Evolutionary conservation across 257 asterid genomes (phyloP), one percentile per base, ranked within the genome.

Genomic region (Coffea eugenioides): DNA sequence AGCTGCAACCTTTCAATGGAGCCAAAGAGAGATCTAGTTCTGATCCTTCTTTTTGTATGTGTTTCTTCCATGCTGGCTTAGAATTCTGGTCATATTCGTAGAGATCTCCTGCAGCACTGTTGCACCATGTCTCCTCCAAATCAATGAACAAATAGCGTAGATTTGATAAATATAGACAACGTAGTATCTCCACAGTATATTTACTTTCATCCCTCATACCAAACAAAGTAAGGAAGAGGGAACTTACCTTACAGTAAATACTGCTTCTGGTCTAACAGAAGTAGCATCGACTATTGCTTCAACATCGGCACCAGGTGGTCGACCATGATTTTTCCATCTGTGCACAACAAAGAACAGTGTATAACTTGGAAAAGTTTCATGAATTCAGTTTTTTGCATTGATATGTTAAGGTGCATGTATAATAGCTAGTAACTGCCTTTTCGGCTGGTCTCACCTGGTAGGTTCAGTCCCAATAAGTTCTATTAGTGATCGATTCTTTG

Each of bases 11-110:
- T 70, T 43, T 82, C 74, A 85, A 82, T 18, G 95, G 83, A 9
- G 87, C 85, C 81, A 94, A 77, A 14, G 90, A 86, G 34, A 88
- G 77, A 14, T 86, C 80, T 51, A 83, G 75, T 46, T 73, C 77
- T 8, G 90, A 83, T 73, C 87, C 92, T 71, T 87, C 87, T 74
- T 66, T 77, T 48, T 71, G 88, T 85, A 93, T 86, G 56, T 94
- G 98, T 86, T 93, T 94, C 90, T 91, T 94, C 98, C 98, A 94
- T 62, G 95, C 87, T 48, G 98, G 97, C 83, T 87, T 93, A 36
- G 98, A 81, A 1, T 81, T 73, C 59, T 54, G 83, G 78, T 93
- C 98, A 67, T 89, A 89, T 89, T 92, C 98, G 79, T 91, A 94
- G 75, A 94, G 97, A 90, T 93, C 94, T 69, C 98, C 98, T 83